Percentiles rank a stretch among this genome's conserved stretches.
These are phyloP conservation scores for Luvunga scandens DNA, from an alignment of 345 rosid genomes.

Conservation along the genomic window DNA sequence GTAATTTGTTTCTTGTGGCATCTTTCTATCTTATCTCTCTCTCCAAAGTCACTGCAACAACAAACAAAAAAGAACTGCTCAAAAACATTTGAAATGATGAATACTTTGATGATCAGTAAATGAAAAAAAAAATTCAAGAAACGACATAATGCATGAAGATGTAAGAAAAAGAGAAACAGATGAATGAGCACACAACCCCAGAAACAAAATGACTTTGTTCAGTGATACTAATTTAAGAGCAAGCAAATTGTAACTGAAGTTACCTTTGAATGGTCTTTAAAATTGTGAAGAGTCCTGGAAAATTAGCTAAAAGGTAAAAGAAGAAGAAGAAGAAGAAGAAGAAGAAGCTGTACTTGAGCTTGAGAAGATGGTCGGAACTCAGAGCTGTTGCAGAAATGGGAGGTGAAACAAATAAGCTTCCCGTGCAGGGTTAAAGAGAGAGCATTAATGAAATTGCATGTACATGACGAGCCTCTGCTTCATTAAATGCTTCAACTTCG, in stretches of 20 bases:
- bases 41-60: neutral
- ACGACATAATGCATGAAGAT: neutral
- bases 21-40: conserved; percentile 16
- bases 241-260: neutral
- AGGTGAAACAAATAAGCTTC: conserved; percentile 19
- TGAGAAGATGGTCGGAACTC: conserved; percentile 9
- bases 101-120: neutral
- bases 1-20: conserved; percentile 63
- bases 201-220: neutral
- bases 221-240: neutral
- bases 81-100: neutral
- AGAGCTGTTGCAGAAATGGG: conserved; percentile 6
- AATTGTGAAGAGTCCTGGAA: neutral
- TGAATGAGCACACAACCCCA: neutral
- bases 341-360: neutral
- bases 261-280: conserved; percentile 14
- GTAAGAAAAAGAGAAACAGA: neutral
- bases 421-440: conserved; percentile 13
- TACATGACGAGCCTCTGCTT: neutral
- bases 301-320: neutral
- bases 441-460: neutral
- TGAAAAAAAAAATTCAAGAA: neutral
- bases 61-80: neutral
- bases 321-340: neutral
- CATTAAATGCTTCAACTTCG: conserved; percentile 14